Conservation (phyloP, 192 early-diverging fungal genomes). For the Backusella mclennaniae region DNA sequence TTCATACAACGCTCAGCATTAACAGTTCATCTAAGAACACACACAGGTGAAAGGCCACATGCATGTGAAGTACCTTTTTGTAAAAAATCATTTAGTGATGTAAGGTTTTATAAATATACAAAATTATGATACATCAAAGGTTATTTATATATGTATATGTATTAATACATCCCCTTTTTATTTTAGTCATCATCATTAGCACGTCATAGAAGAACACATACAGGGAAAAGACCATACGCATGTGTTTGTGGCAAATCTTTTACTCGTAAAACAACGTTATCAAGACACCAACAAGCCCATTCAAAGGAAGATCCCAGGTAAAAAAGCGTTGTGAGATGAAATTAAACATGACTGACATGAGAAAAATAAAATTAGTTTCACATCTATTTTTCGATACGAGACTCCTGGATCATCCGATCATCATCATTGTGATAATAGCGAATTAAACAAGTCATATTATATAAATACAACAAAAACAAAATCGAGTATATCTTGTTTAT, state of each 20-base stretch:
- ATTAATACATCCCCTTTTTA: not conserved
- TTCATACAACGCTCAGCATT: conserved; percentile 74
- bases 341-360: not conserved
- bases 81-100: conserved; percentile 74
- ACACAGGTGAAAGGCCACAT: conserved; percentile 72
- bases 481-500: not conserved
- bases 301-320: not conserved
- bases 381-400: conserved; percentile 8
- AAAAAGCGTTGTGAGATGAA: not conserved
- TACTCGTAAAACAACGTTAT: conserved; percentile 63
- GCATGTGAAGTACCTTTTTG: conserved; percentile 63
- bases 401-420: conserved; percentile 13
- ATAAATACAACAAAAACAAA: not conserved
- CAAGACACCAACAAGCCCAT: conserved; percentile 56
- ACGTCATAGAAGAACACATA: conserved; percentile 25
- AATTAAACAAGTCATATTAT: conserved; percentile 10
- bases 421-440: not conserved
- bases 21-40: conserved; percentile 72
- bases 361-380: not conserved
- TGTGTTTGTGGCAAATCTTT: conserved; percentile 73
- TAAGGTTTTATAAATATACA: conserved; percentile 17
- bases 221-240: conserved; percentile 21
- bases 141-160: not conserved
- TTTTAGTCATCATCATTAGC: conserved; percentile 28
- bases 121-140: not conserved